Conservation (phyloP, 371 early-diverging fungal genomes). For the Mucor indicus region DNA sequence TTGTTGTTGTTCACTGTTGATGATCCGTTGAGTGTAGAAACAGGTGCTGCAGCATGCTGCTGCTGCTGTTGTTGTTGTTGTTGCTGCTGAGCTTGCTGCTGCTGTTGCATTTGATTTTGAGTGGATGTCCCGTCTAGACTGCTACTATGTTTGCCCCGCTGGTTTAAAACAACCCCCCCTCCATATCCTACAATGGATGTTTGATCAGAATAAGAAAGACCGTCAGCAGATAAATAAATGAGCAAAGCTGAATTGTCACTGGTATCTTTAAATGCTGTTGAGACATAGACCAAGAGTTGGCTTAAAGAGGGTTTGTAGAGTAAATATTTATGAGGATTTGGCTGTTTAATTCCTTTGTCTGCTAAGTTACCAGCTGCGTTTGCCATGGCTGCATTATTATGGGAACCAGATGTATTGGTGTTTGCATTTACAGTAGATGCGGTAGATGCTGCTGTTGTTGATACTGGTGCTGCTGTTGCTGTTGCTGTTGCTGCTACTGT, state of each 20-base stretch:
- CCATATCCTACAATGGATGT: constrained; percentile 48
- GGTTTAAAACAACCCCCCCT: constrained; percentile 66
- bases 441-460: not conserved
- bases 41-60: not conserved
- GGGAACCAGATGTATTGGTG: not conserved
- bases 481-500: not conserved
- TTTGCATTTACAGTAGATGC: constrained; percentile 14
- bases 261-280: constrained; percentile 90
- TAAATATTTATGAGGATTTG: constrained; percentile 93
- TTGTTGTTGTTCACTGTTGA: not conserved
- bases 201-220: constrained; percentile 49
- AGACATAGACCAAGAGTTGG: constrained; percentile 82
- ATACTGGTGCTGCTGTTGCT: not conserved
- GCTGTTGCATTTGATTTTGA: not conserved
- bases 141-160: constrained; percentile 16
- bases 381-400: too few relatives aligned
- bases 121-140: constrained; percentile 13
- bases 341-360: constrained; percentile 31
- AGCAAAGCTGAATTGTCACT: constrained; percentile 80
- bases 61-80: not conserved
- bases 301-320: constrained; percentile 87
- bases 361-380: constrained; percentile 5
- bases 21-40: not conserved
- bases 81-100: not conserved
- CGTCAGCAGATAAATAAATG: constrained; percentile 90